Evolutionary conservation across 257 asterid genomes (phyloP), one percentile per base, ranked within the genome.

Genomic region (Solanum corneliomulleri): DNA sequence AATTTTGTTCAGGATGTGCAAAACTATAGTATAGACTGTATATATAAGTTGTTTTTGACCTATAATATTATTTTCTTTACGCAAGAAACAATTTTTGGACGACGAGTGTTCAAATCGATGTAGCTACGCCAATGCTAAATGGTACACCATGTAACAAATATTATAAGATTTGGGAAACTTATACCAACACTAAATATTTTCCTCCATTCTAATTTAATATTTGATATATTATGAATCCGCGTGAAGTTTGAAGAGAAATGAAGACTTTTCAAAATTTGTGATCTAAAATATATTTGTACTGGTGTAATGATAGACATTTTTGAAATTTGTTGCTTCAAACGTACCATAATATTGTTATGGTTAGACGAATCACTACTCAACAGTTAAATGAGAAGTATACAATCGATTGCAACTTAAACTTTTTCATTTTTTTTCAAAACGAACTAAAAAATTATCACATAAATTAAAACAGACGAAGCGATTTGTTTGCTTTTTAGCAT

Each of bases 391-490:
- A 68, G 11, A 68, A 27, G n/a, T 3, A 3, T 70, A 70, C 6
- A 71, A 21, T 18, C 23, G 21, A 1, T 16, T 33, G 5, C 4
- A 71, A 33, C 2, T 33, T 71, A 69, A 3, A 0, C 3, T 18
- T 71, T 5, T 33, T 3, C 9, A 2, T 18, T 35, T 33, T 4
- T 33, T 70, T 35, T 18, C 0, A 9, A 9, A 35, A 71, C 0
- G 0, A 35, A 9, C 1, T 0, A 20, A 71, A 35, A 23, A 2
- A 5, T 71, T 71, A 9, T 35, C 27, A 20, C 4, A 33, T 71
- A 33, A 33, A 71, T 12, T 6, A 1, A 66, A 12, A 12, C 37
- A 12, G 4, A 5, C 1, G 0, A 1, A 12, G 37, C 3, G 5
- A 5, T 11, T 25, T 11, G 20, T 66, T 66, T 66, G 72, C 35